Evolutionary conservation across 441 rosid species (phyloP), one percentile per base, ranked within the genome.

Genomic region (Monsonia emarginata): DNA sequence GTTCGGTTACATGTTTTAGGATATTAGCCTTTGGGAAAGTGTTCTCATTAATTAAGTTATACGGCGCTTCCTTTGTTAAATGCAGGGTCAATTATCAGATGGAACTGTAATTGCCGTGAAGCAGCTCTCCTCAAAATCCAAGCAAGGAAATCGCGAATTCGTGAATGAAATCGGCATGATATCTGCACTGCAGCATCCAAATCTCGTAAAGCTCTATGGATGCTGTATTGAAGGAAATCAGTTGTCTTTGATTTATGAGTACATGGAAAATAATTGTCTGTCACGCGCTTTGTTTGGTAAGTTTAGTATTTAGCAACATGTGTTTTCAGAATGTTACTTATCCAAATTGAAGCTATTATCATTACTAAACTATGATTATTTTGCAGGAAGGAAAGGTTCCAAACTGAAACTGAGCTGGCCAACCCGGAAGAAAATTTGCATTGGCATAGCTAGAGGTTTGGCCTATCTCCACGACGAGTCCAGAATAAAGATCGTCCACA

Each of bases 381-480:
- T 66, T 42, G 24, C 75, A 87, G 97, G 95, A 44, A 86, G 67
- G 72, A 84, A 83, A 27, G 70, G 64, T 44, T 19, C 31, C 27
- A 84, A 83, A 68, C 25, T 86, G 71, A 86, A 83, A 63, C 77
- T 89, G 72, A 83, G 77, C 64, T 89, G 96, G 96, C 73, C 86
- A 31, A 83, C 85, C 2, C 84, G 96, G 74, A 75, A 78, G 76
- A 88, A 85, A 63, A 86, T 88, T 68, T 86, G 84, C 74, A 65
- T 89, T 2, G 97, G 86, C 2, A 86, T 92, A 65, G 96, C 96
- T 64, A 84, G 78, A 68, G 98, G 97, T 66, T 80, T 90, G 69
- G 81, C 82, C 59, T 88, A 79, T 79, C 96, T 92, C 64, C 98
- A 92, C 28, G 97, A 79, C 76, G 98, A 92, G 62, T 92, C 98